phyloP scores from a whole-genome alignment of 2,329 filamentous ascomycete genomes.

The Ceratocystis albifundus region DNA sequence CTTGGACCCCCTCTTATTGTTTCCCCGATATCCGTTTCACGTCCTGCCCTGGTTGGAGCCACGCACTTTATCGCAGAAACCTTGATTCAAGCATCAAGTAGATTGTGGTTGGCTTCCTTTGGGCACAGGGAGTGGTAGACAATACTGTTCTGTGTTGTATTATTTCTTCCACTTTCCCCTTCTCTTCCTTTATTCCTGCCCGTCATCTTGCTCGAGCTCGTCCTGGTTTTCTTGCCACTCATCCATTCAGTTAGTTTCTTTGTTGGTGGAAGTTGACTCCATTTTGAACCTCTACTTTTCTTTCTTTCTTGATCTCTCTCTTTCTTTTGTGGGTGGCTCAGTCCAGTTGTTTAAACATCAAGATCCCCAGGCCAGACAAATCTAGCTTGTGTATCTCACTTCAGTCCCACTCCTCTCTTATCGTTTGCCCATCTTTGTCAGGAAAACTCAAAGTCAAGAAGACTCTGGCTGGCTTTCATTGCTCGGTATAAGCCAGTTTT shows the following conservation, averaged over 20 bases:
- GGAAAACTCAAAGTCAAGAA: not conserved
- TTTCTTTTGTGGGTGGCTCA: slow-evolving; percentile 2
- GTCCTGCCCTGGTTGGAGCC: not conserved
- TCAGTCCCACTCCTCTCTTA: not conserved
- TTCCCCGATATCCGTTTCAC: not conserved
- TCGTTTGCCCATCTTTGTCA: not conserved
- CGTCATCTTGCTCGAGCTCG: not conserved
- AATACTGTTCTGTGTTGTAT: not conserved
- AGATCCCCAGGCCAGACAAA: slow-evolving; percentile 1
- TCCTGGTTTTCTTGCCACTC: not conserved
- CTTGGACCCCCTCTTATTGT: not conserved
- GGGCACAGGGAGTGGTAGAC: not conserved
- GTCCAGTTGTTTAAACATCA: slow-evolving; percentile 8
- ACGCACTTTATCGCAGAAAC: not conserved
- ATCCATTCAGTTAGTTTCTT: not conserved
- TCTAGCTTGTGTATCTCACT: not conserved
- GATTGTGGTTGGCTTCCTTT: not conserved
- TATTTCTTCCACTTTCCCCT: not conserved
- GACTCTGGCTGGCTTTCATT: not conserved
- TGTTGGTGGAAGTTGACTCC: not conserved
- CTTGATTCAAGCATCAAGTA: slow-evolving; percentile 1
- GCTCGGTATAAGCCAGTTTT: not conserved
- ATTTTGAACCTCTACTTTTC: not conserved
- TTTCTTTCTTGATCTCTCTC: not conserved
- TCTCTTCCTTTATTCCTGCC: not conserved